Evolutionary conservation across 768 basidiomycete species (phyloP).

Genomic region (Vishniacozyma victoriae): DNA sequence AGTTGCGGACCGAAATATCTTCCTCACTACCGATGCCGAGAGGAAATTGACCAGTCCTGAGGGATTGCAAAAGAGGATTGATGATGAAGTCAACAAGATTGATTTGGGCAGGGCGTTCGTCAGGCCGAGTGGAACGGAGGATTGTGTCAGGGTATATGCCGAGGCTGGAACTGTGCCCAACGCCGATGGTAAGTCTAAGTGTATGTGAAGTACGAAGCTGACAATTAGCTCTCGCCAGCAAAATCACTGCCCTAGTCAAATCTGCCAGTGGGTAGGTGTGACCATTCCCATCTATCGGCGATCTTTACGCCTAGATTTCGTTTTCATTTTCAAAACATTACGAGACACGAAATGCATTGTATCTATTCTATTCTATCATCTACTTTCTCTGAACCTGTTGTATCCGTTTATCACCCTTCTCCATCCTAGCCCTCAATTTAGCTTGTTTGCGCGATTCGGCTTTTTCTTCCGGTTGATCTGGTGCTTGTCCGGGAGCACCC

Average conservation of each 20-base stretch:
- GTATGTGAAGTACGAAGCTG: too few relatives aligned
- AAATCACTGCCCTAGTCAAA: too few relatives aligned
- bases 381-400: conserved; percentile 32
- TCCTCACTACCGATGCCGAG: conserved; percentile 91
- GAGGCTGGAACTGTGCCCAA: conserved; percentile 70
- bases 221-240: too few relatives aligned
- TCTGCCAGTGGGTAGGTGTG: too few relatives aligned
- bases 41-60: conserved; percentile 72
- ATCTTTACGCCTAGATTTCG: too few relatives aligned
- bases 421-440: conserved; percentile 41
- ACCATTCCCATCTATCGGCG: conserved; percentile 8
- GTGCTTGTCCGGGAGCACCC: conserved; percentile 6
- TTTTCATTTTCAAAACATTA: too few relatives aligned
- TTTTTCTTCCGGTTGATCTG: conserved; percentile 6
- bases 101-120: conserved; percentile 88
- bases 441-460: conserved; percentile 36
- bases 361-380: not conserved
- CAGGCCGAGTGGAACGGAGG: conserved; percentile 93
- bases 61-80: conserved; percentile 73
- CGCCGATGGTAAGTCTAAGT: conserved; percentile 66
- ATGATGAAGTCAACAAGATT: conserved; percentile 69
- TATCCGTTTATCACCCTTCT: conserved; percentile 45
- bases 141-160: conserved; percentile 95
- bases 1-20: conserved; percentile 71
- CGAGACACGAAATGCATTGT: too few relatives aligned